A percentile compares a stretch with the other conserved stretches of the same genome.
Conservation (phyloP, 2,329 filamentous ascomycete species). For the Arthrocladium fulminans region DNA sequence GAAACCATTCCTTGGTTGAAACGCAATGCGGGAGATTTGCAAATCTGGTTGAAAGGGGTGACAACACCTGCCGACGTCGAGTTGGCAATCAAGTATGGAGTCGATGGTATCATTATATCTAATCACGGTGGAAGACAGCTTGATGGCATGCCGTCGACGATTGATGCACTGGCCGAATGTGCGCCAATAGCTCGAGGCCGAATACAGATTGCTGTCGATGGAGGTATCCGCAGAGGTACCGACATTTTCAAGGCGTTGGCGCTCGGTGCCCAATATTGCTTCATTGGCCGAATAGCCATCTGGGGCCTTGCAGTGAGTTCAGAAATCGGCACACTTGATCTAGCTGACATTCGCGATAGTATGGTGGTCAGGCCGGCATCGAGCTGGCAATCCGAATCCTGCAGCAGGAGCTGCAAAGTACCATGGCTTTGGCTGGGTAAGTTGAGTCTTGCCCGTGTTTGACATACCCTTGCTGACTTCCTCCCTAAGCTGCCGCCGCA, state of each 20-base stretch:
- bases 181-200: conserved; percentile 22
- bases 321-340: conserved; percentile 12
- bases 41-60: conserved; percentile 23
- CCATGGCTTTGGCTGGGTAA: conserved; percentile 15
- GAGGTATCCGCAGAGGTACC: conserved; percentile 29
- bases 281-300: conserved; percentile 28
- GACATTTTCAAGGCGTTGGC: conserved; percentile 33
- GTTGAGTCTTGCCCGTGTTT: background rate
- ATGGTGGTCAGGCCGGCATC: conserved; percentile 29
- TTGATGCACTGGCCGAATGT: conserved; percentile 19
- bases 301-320: conserved; percentile 29
- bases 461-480: background rate
- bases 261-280: conserved; percentile 28
- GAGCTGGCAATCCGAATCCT: conserved; percentile 29
- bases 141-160: conserved; percentile 18
- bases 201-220: conserved; percentile 26
- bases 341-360: conserved; percentile 19
- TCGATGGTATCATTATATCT: conserved; percentile 19
- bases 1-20: conserved; percentile 43
- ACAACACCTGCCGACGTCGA: conserved; percentile 18
- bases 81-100: conserved; percentile 16
- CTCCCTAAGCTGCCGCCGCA: conserved; percentile 6
- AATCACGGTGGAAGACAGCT: conserved; percentile 21
- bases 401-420: conserved; percentile 25
- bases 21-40: conserved; percentile 24